Evolutionary conservation across 345 rosid species (phyloP).

Genomic region (Murraya koenigii): DNA sequence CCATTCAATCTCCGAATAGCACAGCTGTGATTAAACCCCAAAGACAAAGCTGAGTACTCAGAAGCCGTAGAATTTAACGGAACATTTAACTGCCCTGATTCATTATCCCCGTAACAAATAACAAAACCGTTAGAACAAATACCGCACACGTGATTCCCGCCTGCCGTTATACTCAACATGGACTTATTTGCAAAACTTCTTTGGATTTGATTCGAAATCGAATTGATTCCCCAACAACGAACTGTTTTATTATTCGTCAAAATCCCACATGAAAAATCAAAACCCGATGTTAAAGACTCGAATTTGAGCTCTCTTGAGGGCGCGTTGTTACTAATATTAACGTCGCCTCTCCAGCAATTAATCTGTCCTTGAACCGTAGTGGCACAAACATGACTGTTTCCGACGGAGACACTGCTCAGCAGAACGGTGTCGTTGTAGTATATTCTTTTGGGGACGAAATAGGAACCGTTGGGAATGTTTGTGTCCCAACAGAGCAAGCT

Average conservation of each 20-base stretch:
- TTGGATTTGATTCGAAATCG: constrained; percentile 36
- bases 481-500: constrained; percentile 67
- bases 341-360: constrained; percentile 56
- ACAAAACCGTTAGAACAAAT: constrained; percentile 48
- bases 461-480: not conserved
- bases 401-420: constrained; percentile 48
- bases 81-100: constrained; percentile 51
- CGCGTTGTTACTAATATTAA: not conserved
- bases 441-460: constrained; percentile 39
- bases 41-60: constrained; percentile 50
- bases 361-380: constrained; percentile 36
- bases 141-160: constrained; percentile 79
- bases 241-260: constrained; percentile 18
- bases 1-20: constrained; percentile 41
- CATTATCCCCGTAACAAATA: constrained; percentile 57
- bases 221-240: constrained; percentile 59
- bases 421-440: constrained; percentile 40
- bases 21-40: constrained; percentile 64
- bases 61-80: constrained; percentile 30
- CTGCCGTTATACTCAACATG: constrained; percentile 57
- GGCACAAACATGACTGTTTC: constrained; percentile 66
- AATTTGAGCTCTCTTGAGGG: constrained; percentile 27
- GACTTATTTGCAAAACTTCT: constrained; percentile 39
- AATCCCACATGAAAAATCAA: constrained; percentile 74
- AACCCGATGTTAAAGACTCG: constrained; percentile 58